Percentiles rank a stretch among this genome's conserved stretches.
Conservation (phyloP, 2,329 filamentous ascomycete genomes). For the Parasarocladium wereldwijsianum region DNA sequence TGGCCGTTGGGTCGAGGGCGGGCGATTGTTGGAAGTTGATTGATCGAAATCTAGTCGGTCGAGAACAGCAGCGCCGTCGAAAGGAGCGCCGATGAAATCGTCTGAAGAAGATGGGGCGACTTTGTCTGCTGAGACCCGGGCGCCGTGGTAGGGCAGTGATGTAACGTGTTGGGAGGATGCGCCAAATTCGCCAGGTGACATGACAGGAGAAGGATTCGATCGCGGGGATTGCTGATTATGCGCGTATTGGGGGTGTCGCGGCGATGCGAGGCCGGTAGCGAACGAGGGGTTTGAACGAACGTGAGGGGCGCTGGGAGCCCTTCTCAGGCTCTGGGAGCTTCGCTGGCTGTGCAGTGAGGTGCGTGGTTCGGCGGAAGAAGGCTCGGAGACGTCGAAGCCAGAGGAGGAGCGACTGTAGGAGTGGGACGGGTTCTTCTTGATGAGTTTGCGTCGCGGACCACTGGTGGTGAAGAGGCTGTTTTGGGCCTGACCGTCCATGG, state of each 20-base stretch:
- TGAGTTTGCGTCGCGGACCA: conserved; percentile 44
- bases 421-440: conserved; percentile 44
- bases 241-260: conserved; percentile 25
- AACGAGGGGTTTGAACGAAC: conserved; percentile 29
- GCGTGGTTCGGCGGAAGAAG: conserved; percentile 36
- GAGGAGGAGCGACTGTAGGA: conserved; percentile 31
- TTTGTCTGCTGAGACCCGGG: conserved; percentile 13
- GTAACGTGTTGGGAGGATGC: conserved; percentile 6
- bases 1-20: conserved; percentile 14
- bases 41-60: conserved; percentile 36
- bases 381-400: conserved; percentile 33
- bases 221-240: conserved; percentile 6
- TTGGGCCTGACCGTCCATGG: conserved; percentile 30
- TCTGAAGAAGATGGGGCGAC: conserved; percentile 25
- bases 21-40: conserved; percentile 10
- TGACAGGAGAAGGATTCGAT: conserved; percentile 3
- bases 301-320: conserved; percentile 44
- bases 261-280: conserved; percentile 35
- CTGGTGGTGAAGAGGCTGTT: conserved; percentile 25
- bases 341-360: conserved; percentile 45
- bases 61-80: conserved; percentile 48
- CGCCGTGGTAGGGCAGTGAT: conserved; percentile 8
- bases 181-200: conserved; percentile 5
- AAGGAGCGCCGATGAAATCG: conserved; percentile 49
- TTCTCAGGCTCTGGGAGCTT: conserved; percentile 48